Evolutionary conservation across 306 rosid genomes (phyloP).

Genomic region (Carpinus fangiana): DNA sequence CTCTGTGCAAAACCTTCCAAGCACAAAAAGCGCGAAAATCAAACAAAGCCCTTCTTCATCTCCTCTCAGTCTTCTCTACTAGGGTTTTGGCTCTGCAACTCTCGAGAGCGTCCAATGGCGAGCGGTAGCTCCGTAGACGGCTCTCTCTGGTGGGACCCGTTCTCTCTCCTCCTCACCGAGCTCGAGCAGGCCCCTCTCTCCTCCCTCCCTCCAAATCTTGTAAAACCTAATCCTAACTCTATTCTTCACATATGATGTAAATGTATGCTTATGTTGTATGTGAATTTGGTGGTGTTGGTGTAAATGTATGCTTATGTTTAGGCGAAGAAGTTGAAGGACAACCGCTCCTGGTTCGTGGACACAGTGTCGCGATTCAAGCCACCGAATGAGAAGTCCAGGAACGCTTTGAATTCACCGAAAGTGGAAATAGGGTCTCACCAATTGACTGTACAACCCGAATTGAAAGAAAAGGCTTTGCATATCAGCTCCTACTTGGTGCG

Average conservation of each 20-base stretch:
- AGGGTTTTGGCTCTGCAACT: slow-evolving; percentile 37
- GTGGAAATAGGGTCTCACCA: slow-evolving; percentile 68
- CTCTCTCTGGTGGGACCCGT: slow-evolving; percentile 94
- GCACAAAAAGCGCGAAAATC: slow-evolving; percentile 54
- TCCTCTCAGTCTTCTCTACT: slow-evolving; percentile 4
- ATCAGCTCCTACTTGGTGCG: slow-evolving; percentile 75
- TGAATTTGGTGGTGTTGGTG: slow-evolving; percentile 22
- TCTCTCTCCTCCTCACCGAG: slow-evolving; percentile 61
- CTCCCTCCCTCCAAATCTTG: slow-evolving; percentile 68
- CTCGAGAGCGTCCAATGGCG: slow-evolving; percentile 51
- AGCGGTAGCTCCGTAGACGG: slow-evolving; percentile 58
- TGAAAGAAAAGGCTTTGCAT: slow-evolving; percentile 71
- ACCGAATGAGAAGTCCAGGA: slow-evolving; percentile 70
- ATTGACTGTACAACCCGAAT: slow-evolving; percentile 51
- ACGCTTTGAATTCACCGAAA: slow-evolving; percentile 61
- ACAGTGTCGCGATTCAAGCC: slow-evolving; percentile 60
- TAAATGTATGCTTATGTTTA: slow-evolving; percentile 18
- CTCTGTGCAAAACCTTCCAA: background rate
- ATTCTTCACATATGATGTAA: background rate
- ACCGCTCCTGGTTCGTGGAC: slow-evolving; percentile 71
- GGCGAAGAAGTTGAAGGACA: slow-evolving; percentile 74
- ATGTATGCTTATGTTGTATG: background rate
- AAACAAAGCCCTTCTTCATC: slow-evolving; percentile 28
- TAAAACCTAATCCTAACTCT: slow-evolving; percentile 24
- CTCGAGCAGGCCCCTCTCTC: slow-evolving; percentile 70